Evolutionary conservation across 2,329 filamentous ascomycete genomes (phyloP).

Genomic region (Sphaceloma murrayae): DNA sequence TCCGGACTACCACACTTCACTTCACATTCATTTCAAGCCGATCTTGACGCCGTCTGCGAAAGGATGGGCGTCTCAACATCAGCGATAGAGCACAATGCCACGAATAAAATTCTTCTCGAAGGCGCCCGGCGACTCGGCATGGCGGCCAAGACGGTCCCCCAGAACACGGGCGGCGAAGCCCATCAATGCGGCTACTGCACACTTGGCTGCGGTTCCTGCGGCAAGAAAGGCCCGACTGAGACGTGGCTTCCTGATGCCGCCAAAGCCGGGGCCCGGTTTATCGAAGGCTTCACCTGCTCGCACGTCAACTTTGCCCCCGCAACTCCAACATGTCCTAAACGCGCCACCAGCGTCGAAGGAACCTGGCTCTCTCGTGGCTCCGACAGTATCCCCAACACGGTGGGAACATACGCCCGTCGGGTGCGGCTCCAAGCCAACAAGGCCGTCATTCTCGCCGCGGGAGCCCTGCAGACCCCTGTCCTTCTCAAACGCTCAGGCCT

Average conservation of each 20-base stretch:
- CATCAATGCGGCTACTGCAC: constrained; percentile 64
- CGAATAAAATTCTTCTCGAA: constrained; percentile 63
- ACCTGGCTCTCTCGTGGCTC: constrained; percentile 60
- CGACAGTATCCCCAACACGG: constrained; percentile 29
- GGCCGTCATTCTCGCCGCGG: constrained; percentile 62
- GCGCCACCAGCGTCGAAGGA: constrained; percentile 62
- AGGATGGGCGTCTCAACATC: constrained; percentile 65
- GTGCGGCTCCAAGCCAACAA: constrained; percentile 69
- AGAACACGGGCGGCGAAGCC: constrained; percentile 64
- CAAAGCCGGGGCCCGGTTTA: constrained; percentile 64
- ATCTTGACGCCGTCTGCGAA: constrained; percentile 66
- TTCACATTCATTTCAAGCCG: constrained; percentile 63
- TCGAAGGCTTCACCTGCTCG: constrained; percentile 70
- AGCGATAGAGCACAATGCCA: constrained; percentile 60
- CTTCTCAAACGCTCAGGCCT: constrained; percentile 70
- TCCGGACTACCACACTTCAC: constrained; percentile 63
- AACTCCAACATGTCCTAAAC: constrained; percentile 28
- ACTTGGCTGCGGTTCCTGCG: constrained; percentile 51
- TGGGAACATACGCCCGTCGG: constrained; percentile 37
- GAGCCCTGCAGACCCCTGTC: constrained; percentile 66
- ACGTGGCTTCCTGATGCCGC: constrained; percentile 73
- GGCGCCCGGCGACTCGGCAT: constrained; percentile 66
- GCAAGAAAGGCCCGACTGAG: constrained; percentile 70
- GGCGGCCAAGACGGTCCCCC: constrained; percentile 57
- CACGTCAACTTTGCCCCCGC: constrained; percentile 57